Evolutionary conservation across 805 yeast genomes (phyloP), one percentile per base, ranked within the genome.

Genomic region (Zygosaccharomyces bailii): DNA sequence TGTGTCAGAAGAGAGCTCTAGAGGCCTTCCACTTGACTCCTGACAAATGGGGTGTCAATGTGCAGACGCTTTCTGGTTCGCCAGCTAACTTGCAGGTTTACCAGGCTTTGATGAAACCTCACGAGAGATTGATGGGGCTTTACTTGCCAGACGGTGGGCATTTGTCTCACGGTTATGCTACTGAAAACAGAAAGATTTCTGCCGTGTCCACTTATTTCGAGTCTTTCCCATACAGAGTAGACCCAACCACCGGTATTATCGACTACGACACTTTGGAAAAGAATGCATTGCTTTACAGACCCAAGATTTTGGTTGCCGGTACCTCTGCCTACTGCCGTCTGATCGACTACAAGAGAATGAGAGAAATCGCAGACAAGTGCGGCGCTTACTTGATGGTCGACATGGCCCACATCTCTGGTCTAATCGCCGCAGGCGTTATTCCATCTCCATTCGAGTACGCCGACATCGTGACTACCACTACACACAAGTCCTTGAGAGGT

Each of bases 61-160:
- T 93, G 34, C 99, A 93, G 73, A 80, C 97, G 38, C 75, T 93
- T 59, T 86, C 96, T 20, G 99, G 99, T 48, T 89, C 99, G 17
- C 98, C 98, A 53, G 99, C 99, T 46, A 93, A 93, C 73, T 78
- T 93, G 68, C 91, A 93, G 67, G 98, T 90, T 37, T 93, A 93
- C 74, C 90, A 87, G 65, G 97, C 98, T 34, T 74, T 93, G 55
- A 80, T 93, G 84, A 86, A 86, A 63, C 95, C 93, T 49, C 96
- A 89, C 65, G 99, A 91, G 60, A 84, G 99, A 71, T 72, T 93
- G 58, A 93, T 93, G 99, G 99, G 99, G 58, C 79, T 93, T 55
- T 97, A 91, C 65, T 76, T 93, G 65, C 99, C 99, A 57, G 98
- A 93, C 63, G 99, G 99, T 62, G 99, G 99, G 60, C 99, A 93